Percentiles rank a stretch among this genome's conserved stretches.
Evolutionary conservation across 352 stramenopile species (phyloP).

Genomic region (Pseudoperonospora humuli): DNA sequence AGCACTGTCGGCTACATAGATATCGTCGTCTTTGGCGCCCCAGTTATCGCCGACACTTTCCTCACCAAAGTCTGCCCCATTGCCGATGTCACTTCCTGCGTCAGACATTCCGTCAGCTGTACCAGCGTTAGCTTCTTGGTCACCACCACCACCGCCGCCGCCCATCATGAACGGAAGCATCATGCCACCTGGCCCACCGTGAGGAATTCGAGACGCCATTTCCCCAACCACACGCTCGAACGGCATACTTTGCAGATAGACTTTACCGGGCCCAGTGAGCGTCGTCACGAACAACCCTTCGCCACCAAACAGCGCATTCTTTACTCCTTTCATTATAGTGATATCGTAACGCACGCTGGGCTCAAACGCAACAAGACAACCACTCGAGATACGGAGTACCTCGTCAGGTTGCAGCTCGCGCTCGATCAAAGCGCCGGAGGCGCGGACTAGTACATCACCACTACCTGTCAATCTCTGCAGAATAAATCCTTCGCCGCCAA

Average conservation of each 20-base stretch:
- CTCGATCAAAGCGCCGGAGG: slow-evolving; percentile 83
- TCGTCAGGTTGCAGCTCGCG: slow-evolving; percentile 84
- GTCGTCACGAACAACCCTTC: slow-evolving; percentile 93
- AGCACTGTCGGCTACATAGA: slow-evolving; percentile 30
- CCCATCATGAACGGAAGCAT: slow-evolving; percentile 85
- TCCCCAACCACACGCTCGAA: slow-evolving; percentile 90
- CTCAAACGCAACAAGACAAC: slow-evolving; percentile 88
- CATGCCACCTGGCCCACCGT: slow-evolving; percentile 65
- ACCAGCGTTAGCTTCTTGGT: slow-evolving; percentile 18
- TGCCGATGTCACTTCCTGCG: slow-evolving; percentile 11
- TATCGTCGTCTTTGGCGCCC: slow-evolving; percentile 39
- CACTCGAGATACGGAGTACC: slow-evolving; percentile 87
- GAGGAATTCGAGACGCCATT: slow-evolving; percentile 84
- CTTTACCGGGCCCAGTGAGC: slow-evolving; percentile 83
- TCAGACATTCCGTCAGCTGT: slow-evolving; percentile 21
- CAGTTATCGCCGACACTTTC: slow-evolving; percentile 17
- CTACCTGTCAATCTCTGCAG: slow-evolving; percentile 86
- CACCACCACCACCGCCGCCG: slow-evolving; percentile 35
- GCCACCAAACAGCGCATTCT: slow-evolving; percentile 92
- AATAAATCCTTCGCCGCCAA: slow-evolving; percentile 93
- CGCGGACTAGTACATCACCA: slow-evolving; percentile 89
- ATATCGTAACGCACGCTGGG: slow-evolving; percentile 86
- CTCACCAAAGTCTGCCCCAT: slow-evolving; percentile 2
- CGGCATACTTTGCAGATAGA: slow-evolving; percentile 89
- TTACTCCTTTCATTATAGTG: slow-evolving; percentile 87